Evolutionary conservation across 2,329 filamentous ascomycete genomes (phyloP).

Genomic region (Pseudocercospora vitis): DNA sequence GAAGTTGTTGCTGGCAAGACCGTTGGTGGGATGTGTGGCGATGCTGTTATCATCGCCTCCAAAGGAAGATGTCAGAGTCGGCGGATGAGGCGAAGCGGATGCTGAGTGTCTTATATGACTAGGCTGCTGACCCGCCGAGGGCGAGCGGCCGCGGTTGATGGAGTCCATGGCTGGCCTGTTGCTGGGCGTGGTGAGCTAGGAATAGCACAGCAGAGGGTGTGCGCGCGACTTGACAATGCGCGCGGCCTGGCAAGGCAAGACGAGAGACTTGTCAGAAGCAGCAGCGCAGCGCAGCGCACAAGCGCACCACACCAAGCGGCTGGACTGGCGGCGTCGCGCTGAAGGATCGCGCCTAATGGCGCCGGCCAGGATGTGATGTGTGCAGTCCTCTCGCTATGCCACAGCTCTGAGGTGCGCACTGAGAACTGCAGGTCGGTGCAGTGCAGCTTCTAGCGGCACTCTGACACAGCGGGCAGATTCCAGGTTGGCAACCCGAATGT

Average conservation of each 20-base stretch:
- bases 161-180: slow-evolving; percentile 20
- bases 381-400: background rate
- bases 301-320: background rate
- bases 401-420: background rate
- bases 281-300: background rate
- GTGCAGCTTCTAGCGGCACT: background rate
- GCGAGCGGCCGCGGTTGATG: slow-evolving; percentile 24
- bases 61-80: slow-evolving; percentile 27
- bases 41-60: slow-evolving; percentile 15
- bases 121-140: slow-evolving; percentile 27
- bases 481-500: slow-evolving; percentile 1
- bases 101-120: slow-evolving; percentile 33
- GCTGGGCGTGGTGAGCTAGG: slow-evolving; percentile 12
- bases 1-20: slow-evolving; percentile 15
- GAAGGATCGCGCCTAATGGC: background rate
- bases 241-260: background rate
- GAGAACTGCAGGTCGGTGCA: background rate
- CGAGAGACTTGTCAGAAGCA: slow-evolving; percentile 2
- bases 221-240: slow-evolving; percentile 6
- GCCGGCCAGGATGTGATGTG: background rate
- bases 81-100: slow-evolving; percentile 34
- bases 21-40: slow-evolving; percentile 26
- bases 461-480: background rate
- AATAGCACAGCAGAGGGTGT: slow-evolving; percentile 16
- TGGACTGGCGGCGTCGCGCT: slow-evolving; percentile 1